Base-by-base conservation (phyloP, 306 rosid genomes). In the Sicyos edulis region DNA sequence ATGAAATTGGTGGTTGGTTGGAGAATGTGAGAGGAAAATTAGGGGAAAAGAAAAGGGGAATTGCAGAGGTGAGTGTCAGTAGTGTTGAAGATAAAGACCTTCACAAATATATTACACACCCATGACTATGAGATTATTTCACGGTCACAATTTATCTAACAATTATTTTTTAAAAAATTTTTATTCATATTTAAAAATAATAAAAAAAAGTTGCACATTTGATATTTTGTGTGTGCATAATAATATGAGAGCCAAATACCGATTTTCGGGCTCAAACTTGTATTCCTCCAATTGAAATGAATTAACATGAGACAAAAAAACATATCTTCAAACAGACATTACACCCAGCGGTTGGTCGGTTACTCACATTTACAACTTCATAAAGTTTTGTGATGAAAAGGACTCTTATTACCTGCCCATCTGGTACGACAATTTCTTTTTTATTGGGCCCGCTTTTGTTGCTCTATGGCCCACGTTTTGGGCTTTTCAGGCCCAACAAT, bases 261-360 rank as follows among this genome's bases (percentile, higher is more conserved):
- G n/a, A n/a, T n/a, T n/a, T n/a, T n/a, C n/a, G n/a, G n/a, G n/a
- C n/a, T n/a, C n/a, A n/a, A n/a, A n/a, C n/a, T n/a, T n/a, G n/a
- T n/a, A n/a, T n/a, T n/a, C n/a, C n/a, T n/a, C n/a, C n/a, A n/a
- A n/a, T n/a, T n/a, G n/a, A n/a, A n/a, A n/a, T n/a, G n/a, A n/a
- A n/a, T n/a, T n/a, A n/a, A n/a, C n/a, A n/a, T n/a, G n/a, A n/a
- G n/a, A 26, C 3, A 26, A 26, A 26, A 1, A 26, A 26, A 26
- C 32, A 3, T 26, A 26, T 3, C 32, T 79, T 76, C 2, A 68
- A 74, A 65, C 85, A 75, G 81, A 73, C 75, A 49, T 75, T 66
- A 49, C 55, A 80, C 69, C 51, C 67, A 73, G 83, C 76, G 73
- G 84, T 85, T 83, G 86, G 86, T 85, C 77, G 62, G 79, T 47